A percentile compares a stretch with the other conserved stretches of the same genome.
Conservation (phyloP, 495 filamentous ascomycete species). For the Neurospora tetrasperma region DNA sequence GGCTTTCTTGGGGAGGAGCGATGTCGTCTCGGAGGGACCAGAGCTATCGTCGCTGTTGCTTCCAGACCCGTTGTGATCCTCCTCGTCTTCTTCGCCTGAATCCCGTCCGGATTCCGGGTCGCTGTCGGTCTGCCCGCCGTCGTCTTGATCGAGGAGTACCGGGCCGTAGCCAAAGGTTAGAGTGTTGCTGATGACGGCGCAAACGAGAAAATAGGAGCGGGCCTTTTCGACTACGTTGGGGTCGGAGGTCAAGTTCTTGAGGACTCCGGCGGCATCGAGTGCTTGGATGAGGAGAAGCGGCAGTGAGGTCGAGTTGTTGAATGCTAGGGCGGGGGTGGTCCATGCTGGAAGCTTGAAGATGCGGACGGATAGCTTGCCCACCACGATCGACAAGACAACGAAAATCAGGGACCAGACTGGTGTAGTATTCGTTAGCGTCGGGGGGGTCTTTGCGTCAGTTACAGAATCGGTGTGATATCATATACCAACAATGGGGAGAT, state of each 20-base stretch:
- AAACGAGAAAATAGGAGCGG: constrained; percentile 62
- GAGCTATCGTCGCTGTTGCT: not conserved
- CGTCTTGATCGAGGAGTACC: constrained; percentile 38
- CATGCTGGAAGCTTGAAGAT: constrained; percentile 47
- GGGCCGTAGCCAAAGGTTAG: constrained; percentile 55
- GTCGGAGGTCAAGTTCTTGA: constrained; percentile 40
- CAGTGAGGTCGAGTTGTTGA: constrained; percentile 70
- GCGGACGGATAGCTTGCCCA: constrained; percentile 29
- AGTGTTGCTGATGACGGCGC: constrained; percentile 30
- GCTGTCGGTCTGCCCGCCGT: constrained; percentile 16
- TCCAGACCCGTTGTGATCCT: not conserved
- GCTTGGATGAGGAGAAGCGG: constrained; percentile 59
- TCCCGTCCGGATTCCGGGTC: constrained; percentile 12
- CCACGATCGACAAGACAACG: constrained; percentile 32
- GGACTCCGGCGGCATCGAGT: constrained; percentile 53
- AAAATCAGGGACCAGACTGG: constrained; percentile 31
- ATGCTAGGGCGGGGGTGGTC: constrained; percentile 55
- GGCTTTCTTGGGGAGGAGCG: constrained; percentile 10
- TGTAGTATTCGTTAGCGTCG: too few relatives aligned
- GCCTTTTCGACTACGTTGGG: constrained; percentile 51
- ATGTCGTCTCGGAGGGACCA: constrained; percentile 13
- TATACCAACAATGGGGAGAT: constrained; percentile 34
- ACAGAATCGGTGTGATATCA: not conserved
- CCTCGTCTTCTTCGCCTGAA: constrained; percentile 17
- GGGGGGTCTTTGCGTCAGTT: too few relatives aligned